Base-by-base conservation (phyloP, 805 yeast genomes). In the Grigorovia humatica region DNA sequence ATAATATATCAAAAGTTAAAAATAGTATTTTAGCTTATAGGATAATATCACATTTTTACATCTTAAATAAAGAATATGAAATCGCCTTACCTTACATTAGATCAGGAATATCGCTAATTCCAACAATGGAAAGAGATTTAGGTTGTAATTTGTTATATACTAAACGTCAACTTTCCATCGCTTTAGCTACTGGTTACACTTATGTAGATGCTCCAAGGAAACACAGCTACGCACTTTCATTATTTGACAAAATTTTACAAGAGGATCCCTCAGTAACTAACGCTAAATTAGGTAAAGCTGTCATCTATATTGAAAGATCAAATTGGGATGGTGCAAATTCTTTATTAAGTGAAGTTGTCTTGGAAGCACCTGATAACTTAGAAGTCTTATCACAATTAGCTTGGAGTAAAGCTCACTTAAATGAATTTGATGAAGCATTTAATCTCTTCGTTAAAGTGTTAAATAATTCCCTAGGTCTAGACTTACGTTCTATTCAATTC, bases 141-240 rank as follows among this genome's bases (percentile, higher is more conserved):
- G 82, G 83, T 0, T 69, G 76, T 8, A 62, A 66, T 9, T 70
- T 87, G 43, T 63, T 65, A 0, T 69, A 80, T 55, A 74, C 89
- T 1, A 79, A 74, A 56, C 74, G 74, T 49, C 85, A 81, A 49
- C 68, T 87, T 20, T 72, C 84, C 9, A 75, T 88, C 41, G 73
- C 79, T 23, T 72, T 87, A 51, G 98, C 93, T 0, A 77, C 82
- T 0, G 76, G 85, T 1, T 87, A 89, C 62, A 86, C 95, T 0
- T 84, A 87, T 62, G 78, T 82, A 61, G 96, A 91, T 64, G 85
- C 97, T 0, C 99, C 98, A 11, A 88, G 88, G 66, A 86, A 91
- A 67, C 88, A 80, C 61, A 73, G 78, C 2, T 74, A 82, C 27
- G 98, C 99, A 0, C 62, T 84, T 30, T 79, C 79, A 48, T 66